Conservation (phyloP, 1,139 yeast genomes). For the Pichia sp. region DNA sequence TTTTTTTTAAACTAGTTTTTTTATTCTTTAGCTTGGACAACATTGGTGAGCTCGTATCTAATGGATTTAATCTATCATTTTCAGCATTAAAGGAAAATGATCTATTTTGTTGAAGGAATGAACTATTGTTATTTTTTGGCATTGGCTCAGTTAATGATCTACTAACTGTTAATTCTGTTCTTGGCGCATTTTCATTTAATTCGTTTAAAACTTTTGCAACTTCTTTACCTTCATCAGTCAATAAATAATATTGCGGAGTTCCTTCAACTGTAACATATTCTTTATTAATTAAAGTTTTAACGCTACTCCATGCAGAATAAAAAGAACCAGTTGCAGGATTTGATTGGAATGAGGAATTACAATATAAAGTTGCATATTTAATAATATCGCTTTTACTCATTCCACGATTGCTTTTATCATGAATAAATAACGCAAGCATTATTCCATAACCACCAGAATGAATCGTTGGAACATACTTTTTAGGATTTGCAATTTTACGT, state of each 20-base stretch:
- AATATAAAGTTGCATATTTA: constrained; percentile 50
- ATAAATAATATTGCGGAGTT: constrained; percentile 51
- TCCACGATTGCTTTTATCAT: constrained; percentile 46
- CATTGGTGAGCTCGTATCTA: constrained; percentile 11
- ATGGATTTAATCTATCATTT: constrained; percentile 4
- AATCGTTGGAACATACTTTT: constrained; percentile 64
- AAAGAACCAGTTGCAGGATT: constrained; percentile 58
- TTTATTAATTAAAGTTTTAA: constrained; percentile 56
- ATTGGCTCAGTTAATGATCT: neutral
- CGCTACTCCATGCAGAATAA: constrained; percentile 76
- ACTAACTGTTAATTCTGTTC: neutral
- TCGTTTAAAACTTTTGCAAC: constrained; percentile 54
- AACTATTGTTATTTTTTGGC: too few relatives aligned
- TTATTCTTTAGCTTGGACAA: neutral
- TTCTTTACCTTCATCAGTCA: constrained; percentile 69
- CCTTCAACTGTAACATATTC: constrained; percentile 57
- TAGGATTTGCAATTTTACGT: constrained; percentile 27
- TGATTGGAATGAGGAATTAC: constrained; percentile 59
- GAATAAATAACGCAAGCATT: constrained; percentile 52
- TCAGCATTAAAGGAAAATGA: neutral
- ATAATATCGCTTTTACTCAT: constrained; percentile 57
- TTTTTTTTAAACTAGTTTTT: too few relatives aligned
- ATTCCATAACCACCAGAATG: constrained; percentile 89
- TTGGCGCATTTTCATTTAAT: constrained; percentile 32
- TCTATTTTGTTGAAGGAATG: too few relatives aligned